Base-by-base conservation (phyloP, 2,329 filamentous ascomycete genomes). In the Aureobasidium leucospermi region DNA sequence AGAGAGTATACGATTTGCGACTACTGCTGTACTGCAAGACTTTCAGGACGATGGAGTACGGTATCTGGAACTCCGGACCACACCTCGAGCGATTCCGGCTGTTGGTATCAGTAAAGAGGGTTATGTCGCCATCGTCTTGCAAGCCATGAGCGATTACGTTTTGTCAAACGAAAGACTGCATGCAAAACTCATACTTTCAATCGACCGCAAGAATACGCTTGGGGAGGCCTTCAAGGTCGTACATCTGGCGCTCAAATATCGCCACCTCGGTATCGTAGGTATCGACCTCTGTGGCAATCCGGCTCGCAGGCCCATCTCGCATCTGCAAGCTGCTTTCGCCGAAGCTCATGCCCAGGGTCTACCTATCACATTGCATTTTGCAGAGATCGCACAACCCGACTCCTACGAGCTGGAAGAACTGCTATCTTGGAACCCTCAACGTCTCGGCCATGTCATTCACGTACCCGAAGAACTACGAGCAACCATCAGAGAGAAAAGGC, bases 281-380 rank as follows among this genome's bases (percentile, higher is more conserved):
- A 72, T 94, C 23, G 90, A 94, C 68, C 80, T 94, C 19, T 93
- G 89, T 71, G 90, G 90, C 16, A 85, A 95, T 67, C 89, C 89
- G 1, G 75, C 79, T 0, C 79, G 77, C 63, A 85, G 85, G 9
- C 79, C 85, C 52, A 76, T 92, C 19, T 73, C 77, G 15, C 72
- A 81, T 6, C 88, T 90, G 69, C 74, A 76, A 1, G 73, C 78
- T 0, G 80, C 84, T 0, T 87, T 94, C 64, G 65, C 70, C 1
- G 74, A 76, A 58, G 87, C 87, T 5, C 80, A 78, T 61, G 69
- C 67, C 0, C 68, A 78, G 1, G 82, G 81, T 0, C 70, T 94
- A 15, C 79, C 79, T 1, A 72, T 90, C 29, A 92, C 89, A 0
- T 73, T 93, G 56, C 90, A 94, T 70, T 94, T 94, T 69, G 90